Evolutionary conservation across 768 basidiomycete species (phyloP), one percentile per base, ranked within the genome.

Genomic region (Astraeus odoratus): DNA sequence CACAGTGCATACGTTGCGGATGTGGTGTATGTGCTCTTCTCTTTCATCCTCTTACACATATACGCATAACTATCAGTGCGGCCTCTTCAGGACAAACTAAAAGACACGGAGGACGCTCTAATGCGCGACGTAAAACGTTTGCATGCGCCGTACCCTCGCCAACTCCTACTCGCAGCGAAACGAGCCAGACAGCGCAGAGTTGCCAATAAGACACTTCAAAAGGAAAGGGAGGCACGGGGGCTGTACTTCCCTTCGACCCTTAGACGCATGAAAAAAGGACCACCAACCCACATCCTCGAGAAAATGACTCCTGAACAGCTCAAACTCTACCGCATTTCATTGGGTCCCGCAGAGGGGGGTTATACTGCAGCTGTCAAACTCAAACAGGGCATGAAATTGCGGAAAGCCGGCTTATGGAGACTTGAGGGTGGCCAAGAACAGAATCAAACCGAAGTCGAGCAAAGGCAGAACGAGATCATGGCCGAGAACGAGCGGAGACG

Each of bases 321-420:
- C 47, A 62, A 58, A 41, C 57, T 68, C 59, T 83, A 87, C 50
- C 65, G 61, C 49, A 62, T 83, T 4, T 68, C 71, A 41, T 58
- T 70, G 26, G 62, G 77, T 29, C 68, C 76, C 2, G 74, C 81
- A 43, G 78, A 82, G 59, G 83, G 75, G 0, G 88, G 88, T 12
- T 89, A 86, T 59, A 73, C 80, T 2, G 86, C 76, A n/a, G 54
- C 63, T 56, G 68, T 81, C 40, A 91, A 89, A 67, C 65, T 65
- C 47, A 63, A 56, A 47, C 58, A 76, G 47, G 80, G 84, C 3
- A 72, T 70, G 43, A 77, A 69, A 58, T 50, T 83, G 51, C 57
- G 56, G 30, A 56, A 67, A 33, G 51, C 56, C 2, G 57, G 65
- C 15, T 47, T 50, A 31, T 69, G 66, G 68, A 63, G 48, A 52